Percentiles rank a stretch among this genome's conserved stretches.
Evolutionary conservation across 2,329 filamentous ascomycete genomes (phyloP).

Genomic region (Diaporthe citrichinensis): DNA sequence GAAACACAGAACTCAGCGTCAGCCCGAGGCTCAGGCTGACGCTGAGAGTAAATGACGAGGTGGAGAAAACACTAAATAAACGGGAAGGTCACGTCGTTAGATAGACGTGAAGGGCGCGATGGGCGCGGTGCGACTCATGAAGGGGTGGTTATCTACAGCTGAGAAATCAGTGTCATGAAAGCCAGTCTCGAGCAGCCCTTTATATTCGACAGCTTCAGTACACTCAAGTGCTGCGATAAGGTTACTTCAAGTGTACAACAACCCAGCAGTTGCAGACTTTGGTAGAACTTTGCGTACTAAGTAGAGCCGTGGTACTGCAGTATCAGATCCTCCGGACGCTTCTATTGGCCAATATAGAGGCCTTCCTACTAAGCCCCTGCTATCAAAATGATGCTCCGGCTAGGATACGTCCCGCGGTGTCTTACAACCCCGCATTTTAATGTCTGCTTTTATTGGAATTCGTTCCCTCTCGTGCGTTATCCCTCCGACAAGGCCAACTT

Average conservation of each 20-base stretch:
- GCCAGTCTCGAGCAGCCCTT: neutral
- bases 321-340: neutral
- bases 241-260: neutral
- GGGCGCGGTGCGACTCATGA: neutral
- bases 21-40: neutral
- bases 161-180: neutral
- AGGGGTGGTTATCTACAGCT: neutral
- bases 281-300: neutral
- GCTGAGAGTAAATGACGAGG: neutral
- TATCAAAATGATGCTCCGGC: too few relatives aligned
- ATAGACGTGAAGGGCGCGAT: neutral
- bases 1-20: neutral
- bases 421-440: too few relatives aligned
- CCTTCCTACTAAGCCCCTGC: neutral
- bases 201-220: neutral
- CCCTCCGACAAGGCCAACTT: too few relatives aligned
- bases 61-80: neutral
- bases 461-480: too few relatives aligned
- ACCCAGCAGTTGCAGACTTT: neutral
- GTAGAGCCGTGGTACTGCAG: neutral
- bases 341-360: neutral
- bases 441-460: too few relatives aligned
- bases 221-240: neutral
- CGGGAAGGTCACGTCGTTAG: neutral
- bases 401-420: too few relatives aligned